Base-by-base conservation (phyloP, 176 grass and related monocot species). In the Zoysia japonica region DNA sequence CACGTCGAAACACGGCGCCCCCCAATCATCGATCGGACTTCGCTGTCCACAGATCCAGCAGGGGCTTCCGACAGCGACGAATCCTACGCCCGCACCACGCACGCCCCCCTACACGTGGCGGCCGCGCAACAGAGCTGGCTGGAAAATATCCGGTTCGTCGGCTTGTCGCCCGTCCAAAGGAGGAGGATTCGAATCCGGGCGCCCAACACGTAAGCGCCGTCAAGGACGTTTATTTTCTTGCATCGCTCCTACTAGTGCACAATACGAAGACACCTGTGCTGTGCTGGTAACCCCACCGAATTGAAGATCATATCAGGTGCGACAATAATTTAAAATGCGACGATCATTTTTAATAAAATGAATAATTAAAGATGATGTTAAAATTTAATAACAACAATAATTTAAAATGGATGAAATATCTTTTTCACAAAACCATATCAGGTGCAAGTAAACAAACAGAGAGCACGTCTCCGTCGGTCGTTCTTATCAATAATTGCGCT, bases 141-240 rank as follows among this genome's bases (percentile, higher is more conserved):
- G 10, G 39, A 72, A 74, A 74, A 44, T 76, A 36, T 36, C 19
- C 8, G 42, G 20, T 62, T 61, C 61, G 55, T 61, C 42, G 6
- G 3, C 36, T 76, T 47, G 19, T 2, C 14, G 61, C 11, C 20
- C 73, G 41, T 76, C 73, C 43, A 76, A 62, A 76, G 36, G 73
- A 55, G 37, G 13, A 76, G 43, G 71, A 76, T 76, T 47, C 42
- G 73, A 37, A 76, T 76, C 56, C 7, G 13, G 6, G 2, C 12
- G 12, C 9, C 43, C 0, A 47, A 76, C 56, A 76, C 42, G 56
- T 62, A 62, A 7, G 2, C 0, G 2, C 17, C 50, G 28, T 20
- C 56, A 20, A 72, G 28, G 28, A 28, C 28, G 28, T 28, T 28
- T 28, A 7, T 47, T 47, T 47, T 47, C 45, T 7, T 47, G 6